phyloP scores from a whole-genome alignment of 2,329 filamentous ascomycete species.

The Apiospora rasikravindrae region DNA sequence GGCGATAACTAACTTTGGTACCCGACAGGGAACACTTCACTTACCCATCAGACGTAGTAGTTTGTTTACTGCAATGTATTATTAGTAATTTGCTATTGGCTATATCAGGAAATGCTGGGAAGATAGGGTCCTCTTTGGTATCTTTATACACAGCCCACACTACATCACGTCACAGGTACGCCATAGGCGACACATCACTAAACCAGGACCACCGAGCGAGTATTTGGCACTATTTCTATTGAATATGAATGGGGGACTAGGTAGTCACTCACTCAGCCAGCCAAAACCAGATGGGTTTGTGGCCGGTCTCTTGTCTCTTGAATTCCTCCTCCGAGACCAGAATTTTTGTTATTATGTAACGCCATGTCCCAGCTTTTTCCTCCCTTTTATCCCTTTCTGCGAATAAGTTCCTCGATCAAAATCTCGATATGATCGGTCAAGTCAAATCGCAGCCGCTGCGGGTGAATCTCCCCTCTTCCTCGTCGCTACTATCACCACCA shows the following conservation, averaged over 20 bases:
- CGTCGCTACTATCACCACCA: neutral
- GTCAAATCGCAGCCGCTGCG: neutral
- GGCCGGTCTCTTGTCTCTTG: neutral
- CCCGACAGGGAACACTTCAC: neutral
- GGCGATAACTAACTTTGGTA: too few relatives aligned
- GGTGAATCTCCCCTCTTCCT: neutral
- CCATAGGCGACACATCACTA: neutral
- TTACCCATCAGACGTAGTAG: neutral
- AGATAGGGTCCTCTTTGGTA: neutral
- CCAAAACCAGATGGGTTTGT: neutral
- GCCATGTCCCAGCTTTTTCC: neutral
- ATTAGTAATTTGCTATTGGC: neutral
- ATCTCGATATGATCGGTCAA: slow-evolving; percentile 1
- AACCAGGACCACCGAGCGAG: neutral
- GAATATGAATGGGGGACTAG: neutral
- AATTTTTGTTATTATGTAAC: neutral
- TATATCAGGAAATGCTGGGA: neutral
- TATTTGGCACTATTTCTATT: slow-evolving; percentile 5
- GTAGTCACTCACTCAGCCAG: neutral
- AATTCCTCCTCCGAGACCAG: neutral
- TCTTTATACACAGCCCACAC: neutral
- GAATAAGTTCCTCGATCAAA: neutral
- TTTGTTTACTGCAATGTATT: neutral
- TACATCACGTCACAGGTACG: neutral
- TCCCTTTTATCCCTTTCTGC: neutral